Evolutionary conservation across 441 rosid species (phyloP), one percentile per base, ranked within the genome.

Genomic region (Jatropha multifida): DNA sequence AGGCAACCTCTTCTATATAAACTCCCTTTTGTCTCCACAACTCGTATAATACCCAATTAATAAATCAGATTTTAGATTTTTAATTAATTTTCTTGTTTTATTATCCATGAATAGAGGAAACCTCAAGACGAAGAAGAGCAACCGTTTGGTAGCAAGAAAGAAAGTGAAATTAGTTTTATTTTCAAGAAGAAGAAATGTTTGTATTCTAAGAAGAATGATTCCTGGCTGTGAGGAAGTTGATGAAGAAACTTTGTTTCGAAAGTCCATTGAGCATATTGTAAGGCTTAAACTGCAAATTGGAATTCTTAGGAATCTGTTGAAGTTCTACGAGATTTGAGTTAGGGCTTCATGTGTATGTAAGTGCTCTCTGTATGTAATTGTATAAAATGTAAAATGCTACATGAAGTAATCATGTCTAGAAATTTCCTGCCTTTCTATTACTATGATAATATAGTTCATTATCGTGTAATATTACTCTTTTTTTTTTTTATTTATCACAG

Each of bases 171-270:
- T 61, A 63, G 79, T 20, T n/a, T 65, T 76, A 68, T 41, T 80
- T 52, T 64, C 78, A 0, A 67, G 62, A 26, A 65, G 15, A 27
- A 74, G 76, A 60, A 75, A 81, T 58, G n/a, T 86, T 49, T 17
- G 20, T 61, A 76, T 74, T 44, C 71, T 82, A 44, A 20, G 77
- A 76, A 77, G 59, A 77, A 76, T 83, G 58, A 62, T 62, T 37
- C 66, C 66, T 11, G 66, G 66, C 5, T 62, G 66, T 37, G 66
- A 13, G 18, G n/a, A 62, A 37, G 66, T 40, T 6, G 87, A 82
- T n/a, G 68, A 75, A 6, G 77, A 77, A 55, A 74, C 81, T 38
- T 20, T 82, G 80, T 82, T 86, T 71, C 69, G 55, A 20, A 83
- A 78, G 26, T 81, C 83, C 10, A 56, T 74, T 20, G 64, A 82